Conservation (phyloP, 495 filamentous ascomycete species). For the Tuber melanosporum region DNA sequence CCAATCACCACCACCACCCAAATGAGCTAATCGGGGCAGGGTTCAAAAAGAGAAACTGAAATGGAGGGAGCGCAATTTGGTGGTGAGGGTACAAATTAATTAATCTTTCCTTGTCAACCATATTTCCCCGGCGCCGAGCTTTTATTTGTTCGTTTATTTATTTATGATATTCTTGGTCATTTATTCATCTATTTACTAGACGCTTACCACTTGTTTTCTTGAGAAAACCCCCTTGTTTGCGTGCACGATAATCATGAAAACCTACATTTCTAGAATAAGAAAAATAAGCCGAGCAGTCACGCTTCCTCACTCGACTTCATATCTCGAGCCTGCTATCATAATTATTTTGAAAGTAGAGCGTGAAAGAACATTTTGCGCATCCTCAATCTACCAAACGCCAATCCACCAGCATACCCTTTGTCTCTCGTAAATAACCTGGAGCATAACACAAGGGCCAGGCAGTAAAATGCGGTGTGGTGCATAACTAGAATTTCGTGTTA, state of each 20-base stretch:
- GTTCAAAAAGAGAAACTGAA: background rate
- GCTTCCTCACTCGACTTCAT: background rate
- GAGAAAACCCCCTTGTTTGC: background rate
- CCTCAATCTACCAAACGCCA: background rate
- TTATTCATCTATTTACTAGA: background rate
- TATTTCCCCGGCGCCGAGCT: background rate
- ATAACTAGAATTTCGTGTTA: too few species aligned
- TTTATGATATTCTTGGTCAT: background rate
- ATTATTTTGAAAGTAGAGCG: background rate
- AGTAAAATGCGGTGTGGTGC: too few species aligned
- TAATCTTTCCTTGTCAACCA: slow-evolving; percentile 16
- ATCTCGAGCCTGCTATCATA: background rate
- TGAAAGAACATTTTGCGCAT: background rate
- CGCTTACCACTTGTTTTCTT: background rate
- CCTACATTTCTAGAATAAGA: background rate
- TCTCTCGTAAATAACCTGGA: too few species aligned
- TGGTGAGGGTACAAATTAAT: slow-evolving; percentile 24
- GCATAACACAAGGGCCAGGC: too few species aligned
- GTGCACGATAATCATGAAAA: background rate
- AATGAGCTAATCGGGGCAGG: slow-evolving; percentile 8
- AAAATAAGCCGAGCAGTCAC: background rate
- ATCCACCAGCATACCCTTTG: too few species aligned
- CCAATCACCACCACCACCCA: slow-evolving; percentile 13
- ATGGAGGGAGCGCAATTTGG: slow-evolving; percentile 16
- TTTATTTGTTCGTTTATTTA: background rate